Percentiles rank a stretch among this genome's conserved stretches.
These are phyloP conservation scores for Chlorella variabilis DNA, from an alignment of 163 green algal species.

Conservation along the genomic window DNA sequence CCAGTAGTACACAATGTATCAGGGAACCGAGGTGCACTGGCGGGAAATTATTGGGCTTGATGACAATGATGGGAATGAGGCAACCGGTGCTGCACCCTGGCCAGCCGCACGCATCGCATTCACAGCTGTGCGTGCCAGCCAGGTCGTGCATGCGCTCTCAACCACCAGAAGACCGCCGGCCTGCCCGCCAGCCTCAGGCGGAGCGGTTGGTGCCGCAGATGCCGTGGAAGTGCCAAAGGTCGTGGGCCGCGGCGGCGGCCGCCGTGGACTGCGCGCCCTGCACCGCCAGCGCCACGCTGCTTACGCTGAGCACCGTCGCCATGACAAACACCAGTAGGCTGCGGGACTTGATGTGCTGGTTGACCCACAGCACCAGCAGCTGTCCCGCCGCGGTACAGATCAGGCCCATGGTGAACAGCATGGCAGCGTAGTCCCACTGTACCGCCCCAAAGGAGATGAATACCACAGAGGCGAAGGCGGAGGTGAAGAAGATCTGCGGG, in stretches of 20 bases:
- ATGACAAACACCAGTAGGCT: constrained; percentile 68
- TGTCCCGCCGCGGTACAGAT: constrained; percentile 58
- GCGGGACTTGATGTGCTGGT: background rate
- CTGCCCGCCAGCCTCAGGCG: no score
- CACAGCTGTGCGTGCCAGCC: no score
- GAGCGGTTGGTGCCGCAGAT: constrained; percentile 41
- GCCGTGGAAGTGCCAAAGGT: constrained; percentile 31
- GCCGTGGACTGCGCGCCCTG: constrained; percentile 34
- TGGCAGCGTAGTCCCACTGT: constrained; percentile 59
- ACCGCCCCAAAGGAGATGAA: constrained; percentile 65
- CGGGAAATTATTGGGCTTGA: no score
- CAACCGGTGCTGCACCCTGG: no score
- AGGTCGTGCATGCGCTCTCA: no score
- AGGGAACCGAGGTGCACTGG: no score
- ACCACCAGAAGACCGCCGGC: no score
- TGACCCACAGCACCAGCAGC: constrained; percentile 16
- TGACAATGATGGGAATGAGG: no score
- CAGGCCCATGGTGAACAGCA: constrained; percentile 61
- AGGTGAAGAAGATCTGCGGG: constrained; percentile 65
- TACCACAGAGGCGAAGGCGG: constrained; percentile 61
- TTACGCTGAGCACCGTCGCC: constrained; percentile 55
- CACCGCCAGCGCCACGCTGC: constrained; percentile 47
- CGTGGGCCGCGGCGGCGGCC: constrained; percentile 14
- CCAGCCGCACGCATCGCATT: no score
- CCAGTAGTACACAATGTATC: no score